A percentile compares a stretch with the other conserved stretches of the same genome.
Conservation (phyloP, 768 basidiomycete genomes). For the Lactifluus echinatus region DNA sequence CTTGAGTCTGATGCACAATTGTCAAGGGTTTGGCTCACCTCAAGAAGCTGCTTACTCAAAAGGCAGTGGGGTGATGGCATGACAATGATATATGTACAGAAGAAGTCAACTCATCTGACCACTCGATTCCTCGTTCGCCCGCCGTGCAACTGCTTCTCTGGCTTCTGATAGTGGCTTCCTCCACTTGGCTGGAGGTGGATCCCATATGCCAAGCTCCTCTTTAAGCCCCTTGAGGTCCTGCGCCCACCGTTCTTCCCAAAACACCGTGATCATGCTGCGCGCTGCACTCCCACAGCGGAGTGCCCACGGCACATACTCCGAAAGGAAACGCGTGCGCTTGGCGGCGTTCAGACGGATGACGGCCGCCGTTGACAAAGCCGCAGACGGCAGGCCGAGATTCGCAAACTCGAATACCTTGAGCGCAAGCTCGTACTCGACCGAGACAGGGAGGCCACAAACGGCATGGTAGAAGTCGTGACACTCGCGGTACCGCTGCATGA, state of each 20-base stretch:
- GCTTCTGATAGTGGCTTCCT: constrained; percentile 57
- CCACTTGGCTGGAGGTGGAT: constrained; percentile 70
- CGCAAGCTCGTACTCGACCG: constrained; percentile 84
- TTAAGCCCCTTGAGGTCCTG: constrained; percentile 77
- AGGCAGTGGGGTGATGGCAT: constrained; percentile 3
- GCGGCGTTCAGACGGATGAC: constrained; percentile 55
- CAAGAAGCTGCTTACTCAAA: constrained; percentile 2
- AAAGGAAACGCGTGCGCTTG: constrained; percentile 42
- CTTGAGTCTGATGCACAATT: background rate
- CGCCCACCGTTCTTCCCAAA: constrained; percentile 95
- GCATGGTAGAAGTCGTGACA: constrained; percentile 98
- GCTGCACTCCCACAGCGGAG: constrained; percentile 71
- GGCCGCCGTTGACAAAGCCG: constrained; percentile 72
- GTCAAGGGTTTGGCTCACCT: constrained; percentile 11
- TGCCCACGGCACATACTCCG: constrained; percentile 91
- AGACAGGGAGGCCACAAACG: constrained; percentile 80
- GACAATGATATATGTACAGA: constrained; percentile 9
- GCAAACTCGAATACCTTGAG: constrained; percentile 93
- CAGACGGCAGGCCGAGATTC: constrained; percentile 86
- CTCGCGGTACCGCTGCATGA: constrained; percentile 97
- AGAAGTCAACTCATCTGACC: constrained; percentile 5
- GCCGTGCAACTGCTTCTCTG: constrained; percentile 36
- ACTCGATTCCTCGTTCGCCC: background rate
- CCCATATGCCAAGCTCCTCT: constrained; percentile 76
- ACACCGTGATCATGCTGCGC: constrained; percentile 75